A percentile compares a stretch with the other conserved stretches of the same genome.
phyloP scores from a whole-genome alignment of 2,329 filamentous ascomycete genomes.

The Tolypocladium amazonense region DNA sequence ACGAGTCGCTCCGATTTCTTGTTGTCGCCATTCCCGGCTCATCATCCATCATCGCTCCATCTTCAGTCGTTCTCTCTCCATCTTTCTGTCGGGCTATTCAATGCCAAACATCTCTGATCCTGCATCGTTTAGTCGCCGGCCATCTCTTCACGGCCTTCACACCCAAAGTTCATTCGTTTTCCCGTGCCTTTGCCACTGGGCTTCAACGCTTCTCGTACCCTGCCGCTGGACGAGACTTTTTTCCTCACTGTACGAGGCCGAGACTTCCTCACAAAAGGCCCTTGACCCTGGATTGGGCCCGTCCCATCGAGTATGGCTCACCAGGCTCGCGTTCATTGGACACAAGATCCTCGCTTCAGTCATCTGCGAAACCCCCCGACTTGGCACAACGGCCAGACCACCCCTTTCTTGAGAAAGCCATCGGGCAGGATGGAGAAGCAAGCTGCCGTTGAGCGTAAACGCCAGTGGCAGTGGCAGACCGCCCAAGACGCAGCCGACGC shows the following conservation, averaged over 20 bases:
- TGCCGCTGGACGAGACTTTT: background rate
- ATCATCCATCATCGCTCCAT: background rate
- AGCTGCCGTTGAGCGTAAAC: conserved; percentile 1
- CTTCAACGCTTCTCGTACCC: background rate
- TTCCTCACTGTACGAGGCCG: background rate
- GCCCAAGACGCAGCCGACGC: background rate
- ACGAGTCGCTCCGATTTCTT: no score
- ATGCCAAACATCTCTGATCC: conserved; percentile 1
- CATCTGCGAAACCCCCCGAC: conserved; percentile 6
- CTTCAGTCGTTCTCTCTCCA: background rate
- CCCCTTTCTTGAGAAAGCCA: conserved; percentile 3
- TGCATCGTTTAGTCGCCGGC: conserved; percentile 1
- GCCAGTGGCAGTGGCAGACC: conserved; percentile 9
- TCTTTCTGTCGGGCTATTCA: background rate
- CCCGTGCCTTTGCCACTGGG: background rate
- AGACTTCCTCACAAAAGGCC: background rate
- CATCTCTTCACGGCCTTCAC: background rate
- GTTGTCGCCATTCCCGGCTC: background rate
- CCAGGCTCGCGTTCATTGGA: conserved; percentile 10
- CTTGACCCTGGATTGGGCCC: background rate
- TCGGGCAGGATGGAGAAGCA: conserved; percentile 11
- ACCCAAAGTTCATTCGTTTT: background rate
- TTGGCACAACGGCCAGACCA: conserved; percentile 6
- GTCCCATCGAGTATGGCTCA: conserved; percentile 12
- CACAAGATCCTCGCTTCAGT: conserved; percentile 4